Base-by-base conservation (phyloP, 2,329 filamentous ascomycete species). In the Paecilomyces dactylethromorphus region DNA sequence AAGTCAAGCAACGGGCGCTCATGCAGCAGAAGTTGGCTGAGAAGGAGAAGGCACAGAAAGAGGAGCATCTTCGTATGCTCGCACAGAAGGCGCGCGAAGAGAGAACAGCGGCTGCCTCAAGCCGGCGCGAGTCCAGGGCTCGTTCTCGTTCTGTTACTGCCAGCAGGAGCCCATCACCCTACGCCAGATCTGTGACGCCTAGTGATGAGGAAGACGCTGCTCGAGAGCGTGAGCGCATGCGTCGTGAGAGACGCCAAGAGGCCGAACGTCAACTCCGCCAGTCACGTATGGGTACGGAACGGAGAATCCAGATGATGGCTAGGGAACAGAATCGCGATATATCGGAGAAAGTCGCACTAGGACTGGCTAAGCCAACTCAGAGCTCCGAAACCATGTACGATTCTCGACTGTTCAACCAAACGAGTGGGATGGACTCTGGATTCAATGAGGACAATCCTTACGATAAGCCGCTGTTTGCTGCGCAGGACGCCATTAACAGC, bases 401-500 rank as follows among this genome's bases (percentile, higher is more conserved):
- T 77, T 95, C 92, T 1, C 84, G 94, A 49, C 78, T 99, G 31
- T 99, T 99, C 78, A 97, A 97, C 76, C 91, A 96, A 76, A 89
- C 87, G 5, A 92, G 89, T 66, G 94, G 94, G 0, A 95, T 99
- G 71, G 88, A 92, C 66, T 84, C 87, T 56, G 94, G 93, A 0
- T 92, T 97, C 82, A 99, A 99, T 74, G 94, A 99, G 74, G 94
- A 99, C 74, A 94, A 99, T 70, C 87, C 88, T 0, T 99, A 97
- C 78, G 94, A 97, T 74, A 97, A 97, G 77, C 94, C 94, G 21
- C 80, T 99, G 7, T 99, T 99, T 72, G 92, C 92, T 0, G 93
- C 94, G 13, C 92, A 97, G 72, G 93, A 97, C 71, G 93, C 91
- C 8, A 91, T 97, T 68, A 94, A 86, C 77, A 93, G 88, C 73